phyloP scores from a whole-genome alignment of 225 moss, liverwort and hornwort genomes.

The Pseudoscleropodium purum region DNA sequence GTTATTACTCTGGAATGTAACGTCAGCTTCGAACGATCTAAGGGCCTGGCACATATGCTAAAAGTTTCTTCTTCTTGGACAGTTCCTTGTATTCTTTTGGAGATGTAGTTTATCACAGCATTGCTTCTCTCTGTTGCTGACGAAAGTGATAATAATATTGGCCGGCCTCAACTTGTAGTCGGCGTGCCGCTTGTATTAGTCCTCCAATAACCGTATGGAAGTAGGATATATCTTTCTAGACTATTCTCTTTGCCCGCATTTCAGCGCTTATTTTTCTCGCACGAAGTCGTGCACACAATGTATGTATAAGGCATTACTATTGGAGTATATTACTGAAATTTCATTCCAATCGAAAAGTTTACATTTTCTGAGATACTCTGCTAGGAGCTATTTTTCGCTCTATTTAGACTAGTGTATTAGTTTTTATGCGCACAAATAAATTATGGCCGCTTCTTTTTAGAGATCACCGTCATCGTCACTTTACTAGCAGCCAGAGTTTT shows the following conservation, averaged over 20 bases:
- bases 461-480: background rate
- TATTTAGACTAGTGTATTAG: background rate
- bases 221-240: background rate
- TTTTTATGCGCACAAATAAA: background rate
- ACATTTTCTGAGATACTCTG: background rate
- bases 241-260: background rate
- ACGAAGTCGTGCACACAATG: background rate
- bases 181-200: background rate
- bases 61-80: background rate
- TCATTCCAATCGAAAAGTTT: background rate
- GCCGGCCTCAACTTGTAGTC: background rate
- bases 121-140: background rate
- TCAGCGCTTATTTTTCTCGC: background rate
- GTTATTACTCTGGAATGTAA: background rate
- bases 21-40: background rate
- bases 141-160: background rate
- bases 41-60: background rate
- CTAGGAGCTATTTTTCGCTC: background rate
- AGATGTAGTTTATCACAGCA: background rate
- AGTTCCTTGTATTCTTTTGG: background rate
- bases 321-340: background rate
- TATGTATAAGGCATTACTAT: background rate
- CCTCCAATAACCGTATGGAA: background rate
- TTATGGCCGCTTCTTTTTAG: background rate
- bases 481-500: background rate